These are phyloP conservation scores for Cyberlindnera meyerae DNA, from an alignment of 805 yeast species.

Conservation along the genomic window DNA sequence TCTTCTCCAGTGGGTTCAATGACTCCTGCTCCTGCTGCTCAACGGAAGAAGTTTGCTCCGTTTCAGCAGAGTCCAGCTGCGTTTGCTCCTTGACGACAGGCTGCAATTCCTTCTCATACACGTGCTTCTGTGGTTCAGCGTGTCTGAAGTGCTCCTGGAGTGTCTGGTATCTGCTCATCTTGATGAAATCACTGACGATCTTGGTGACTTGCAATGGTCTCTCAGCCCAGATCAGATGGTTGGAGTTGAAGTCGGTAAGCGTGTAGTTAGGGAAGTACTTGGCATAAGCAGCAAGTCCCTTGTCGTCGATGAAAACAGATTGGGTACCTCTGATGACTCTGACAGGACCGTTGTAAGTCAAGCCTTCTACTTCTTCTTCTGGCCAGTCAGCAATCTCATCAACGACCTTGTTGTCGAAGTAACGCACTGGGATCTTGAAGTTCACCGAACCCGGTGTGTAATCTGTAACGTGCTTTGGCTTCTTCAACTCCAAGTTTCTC, in stretches of 20 bases:
- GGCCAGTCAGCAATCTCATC: slow-evolving; percentile 31
- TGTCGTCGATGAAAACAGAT: slow-evolving; percentile 34
- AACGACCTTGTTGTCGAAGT: slow-evolving; percentile 21
- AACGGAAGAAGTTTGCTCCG: background rate
- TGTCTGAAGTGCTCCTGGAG: slow-evolving; percentile 17
- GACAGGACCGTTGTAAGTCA: slow-evolving; percentile 31
- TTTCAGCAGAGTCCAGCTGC: background rate
- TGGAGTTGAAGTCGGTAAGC: slow-evolving; percentile 23
- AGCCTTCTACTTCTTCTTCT: slow-evolving; percentile 16
- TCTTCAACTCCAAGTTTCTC: slow-evolving; percentile 30
- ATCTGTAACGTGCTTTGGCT: slow-evolving; percentile 21
- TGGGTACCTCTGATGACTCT: slow-evolving; percentile 35
- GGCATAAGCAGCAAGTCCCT: slow-evolving; percentile 23
- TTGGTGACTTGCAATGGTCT: slow-evolving; percentile 28
- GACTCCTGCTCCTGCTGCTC: background rate
- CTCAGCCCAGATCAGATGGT: slow-evolving; percentile 37
- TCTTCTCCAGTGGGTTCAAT: slow-evolving; percentile 2
- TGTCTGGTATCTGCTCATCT: slow-evolving; percentile 19
- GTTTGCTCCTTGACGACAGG: background rate
- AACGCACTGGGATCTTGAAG: slow-evolving; percentile 29
- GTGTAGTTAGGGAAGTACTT: slow-evolving; percentile 25
- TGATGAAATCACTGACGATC: slow-evolving; percentile 24
- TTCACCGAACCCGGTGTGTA: slow-evolving; percentile 25
- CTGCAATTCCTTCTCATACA: background rate
- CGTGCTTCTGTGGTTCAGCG: slow-evolving; percentile 3